Base-by-base conservation (phyloP, 2,329 filamentous ascomycete genomes). In the Boeremia exigua region DNA sequence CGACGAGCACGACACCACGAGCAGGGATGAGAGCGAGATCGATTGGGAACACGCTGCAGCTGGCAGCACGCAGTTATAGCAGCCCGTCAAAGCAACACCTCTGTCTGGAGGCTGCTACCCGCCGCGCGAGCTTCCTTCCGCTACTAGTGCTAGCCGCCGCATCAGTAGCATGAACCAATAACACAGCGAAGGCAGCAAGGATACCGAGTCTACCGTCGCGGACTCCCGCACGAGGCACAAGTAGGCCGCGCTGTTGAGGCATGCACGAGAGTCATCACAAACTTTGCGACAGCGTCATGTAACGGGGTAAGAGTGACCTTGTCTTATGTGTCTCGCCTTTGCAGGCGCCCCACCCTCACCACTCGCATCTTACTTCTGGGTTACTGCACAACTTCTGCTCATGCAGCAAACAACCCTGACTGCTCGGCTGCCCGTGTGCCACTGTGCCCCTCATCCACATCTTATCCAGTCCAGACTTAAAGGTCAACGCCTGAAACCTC, bases 401-500 rank as follows among this genome's bases (percentile, higher is more conserved):
- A 33, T 10, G 17, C 12, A 34, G 48, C 48, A 23, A 39, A 23
- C 42, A 19, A 48, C 44, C 44, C 37, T 32, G 45, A 43, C 54
- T 48, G 17, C 33, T 27, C 44, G 23, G 34, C 48, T 48, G 45
- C 32, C 53, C 34, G 25, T 51, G 34, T 48, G 33, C 19, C 34
- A 19, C 29, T 40, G 19, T 23, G 19, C 19, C 19, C 38, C 38
- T 50, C 19, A 32, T 46, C 50, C 12, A 33, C 10, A 5, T 47
- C 37, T 42, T 50, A 30, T 37, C 42, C 48, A 45, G 36, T 27
- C 40, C 39, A 44, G 38, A 49, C 50, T 59, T 61, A 55, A 66
- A 69, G 62, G 64, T 61, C 65, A 61, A 52, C 61, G 53, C 63
- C 68, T 74, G 71, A 73, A 74, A 75, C 70, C 51, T 43, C 56